These are phyloP conservation scores for Vicia villosa DNA, from an alignment of 306 rosid genomes.

Conservation along the genomic window DNA sequence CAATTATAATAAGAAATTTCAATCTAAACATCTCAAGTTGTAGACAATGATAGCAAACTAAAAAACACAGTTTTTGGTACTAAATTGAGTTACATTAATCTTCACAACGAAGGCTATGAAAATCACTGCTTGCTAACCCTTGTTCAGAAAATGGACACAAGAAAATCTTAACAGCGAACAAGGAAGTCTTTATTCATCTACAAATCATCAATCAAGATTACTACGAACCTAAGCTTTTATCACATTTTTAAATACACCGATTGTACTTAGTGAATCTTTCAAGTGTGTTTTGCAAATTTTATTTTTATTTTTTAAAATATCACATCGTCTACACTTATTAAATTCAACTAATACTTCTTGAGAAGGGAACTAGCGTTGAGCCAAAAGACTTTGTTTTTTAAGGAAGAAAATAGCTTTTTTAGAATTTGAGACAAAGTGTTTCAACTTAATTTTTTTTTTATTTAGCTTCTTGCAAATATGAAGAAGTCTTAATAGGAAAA, in stretches of 20 bases:
- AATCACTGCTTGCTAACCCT: conserved; percentile 12
- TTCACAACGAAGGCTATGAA: neutral
- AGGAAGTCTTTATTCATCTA: conserved; percentile 27
- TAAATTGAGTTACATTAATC: neutral
- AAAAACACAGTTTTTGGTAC: neutral
- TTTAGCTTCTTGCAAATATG: too few relatives aligned
- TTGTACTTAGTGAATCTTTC: too few relatives aligned
- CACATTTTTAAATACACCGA: neutral
- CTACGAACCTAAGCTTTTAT: neutral
- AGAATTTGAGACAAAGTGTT: too few relatives aligned
- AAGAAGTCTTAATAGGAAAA: too few relatives aligned
- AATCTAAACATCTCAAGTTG: neutral
- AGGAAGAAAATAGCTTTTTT: too few relatives aligned
- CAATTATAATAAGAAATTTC: neutral
- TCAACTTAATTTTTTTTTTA: too few relatives aligned
- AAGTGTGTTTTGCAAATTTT: too few relatives aligned
- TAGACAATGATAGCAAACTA: neutral
- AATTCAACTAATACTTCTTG: too few relatives aligned
- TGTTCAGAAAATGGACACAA: conserved; percentile 3
- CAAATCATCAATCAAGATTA: conserved; percentile 15
- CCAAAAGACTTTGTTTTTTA: too few relatives aligned
- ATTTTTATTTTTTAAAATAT: too few relatives aligned
- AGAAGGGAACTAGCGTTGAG: too few relatives aligned
- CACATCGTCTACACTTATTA: too few relatives aligned
- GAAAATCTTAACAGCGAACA: neutral